Conservation (phyloP, 1,284 basidiomycete species). For the Tausonia pullulans region DNA sequence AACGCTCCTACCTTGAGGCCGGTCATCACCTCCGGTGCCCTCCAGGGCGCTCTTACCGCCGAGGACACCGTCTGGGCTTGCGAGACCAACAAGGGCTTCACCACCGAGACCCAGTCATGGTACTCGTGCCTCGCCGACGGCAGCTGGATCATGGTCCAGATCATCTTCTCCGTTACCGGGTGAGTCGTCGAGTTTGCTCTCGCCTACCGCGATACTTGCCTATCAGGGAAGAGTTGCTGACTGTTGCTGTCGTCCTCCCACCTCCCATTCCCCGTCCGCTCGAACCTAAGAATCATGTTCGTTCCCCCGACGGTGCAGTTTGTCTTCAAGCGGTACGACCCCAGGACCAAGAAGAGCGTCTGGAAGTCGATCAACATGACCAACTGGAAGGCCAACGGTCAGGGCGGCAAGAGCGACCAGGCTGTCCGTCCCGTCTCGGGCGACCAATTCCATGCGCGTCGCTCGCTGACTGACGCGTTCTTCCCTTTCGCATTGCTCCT, state of each 20-base stretch:
- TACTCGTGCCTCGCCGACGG: constrained; percentile 81
- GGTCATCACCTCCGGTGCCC: constrained; percentile 6
- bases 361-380: constrained; percentile 88
- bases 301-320: constrained; percentile 79
- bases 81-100: constrained; percentile 58
- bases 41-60: constrained; percentile 9
- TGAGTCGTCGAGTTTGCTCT: constrained; percentile 39
- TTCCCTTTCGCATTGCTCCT: background rate
- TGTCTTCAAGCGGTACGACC: constrained; percentile 81
- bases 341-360: constrained; percentile 57
- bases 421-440: constrained; percentile 44
- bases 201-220: background rate
- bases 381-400: constrained; percentile 72
- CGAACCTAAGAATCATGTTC: constrained; percentile 27
- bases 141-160: constrained; percentile 69
- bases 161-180: constrained; percentile 94
- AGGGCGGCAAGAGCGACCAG: constrained; percentile 79
- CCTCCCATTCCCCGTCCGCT: constrained; percentile 1
- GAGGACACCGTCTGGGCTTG: constrained; percentile 51
- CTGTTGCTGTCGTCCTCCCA: background rate
- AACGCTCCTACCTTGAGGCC: constrained; percentile 14
- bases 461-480: background rate
- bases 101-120: constrained; percentile 84
- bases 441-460: background rate
- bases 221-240: background rate